phyloP scores from a whole-genome alignment of 1,139 yeast species.

The Suhomyces panamericanus region DNA sequence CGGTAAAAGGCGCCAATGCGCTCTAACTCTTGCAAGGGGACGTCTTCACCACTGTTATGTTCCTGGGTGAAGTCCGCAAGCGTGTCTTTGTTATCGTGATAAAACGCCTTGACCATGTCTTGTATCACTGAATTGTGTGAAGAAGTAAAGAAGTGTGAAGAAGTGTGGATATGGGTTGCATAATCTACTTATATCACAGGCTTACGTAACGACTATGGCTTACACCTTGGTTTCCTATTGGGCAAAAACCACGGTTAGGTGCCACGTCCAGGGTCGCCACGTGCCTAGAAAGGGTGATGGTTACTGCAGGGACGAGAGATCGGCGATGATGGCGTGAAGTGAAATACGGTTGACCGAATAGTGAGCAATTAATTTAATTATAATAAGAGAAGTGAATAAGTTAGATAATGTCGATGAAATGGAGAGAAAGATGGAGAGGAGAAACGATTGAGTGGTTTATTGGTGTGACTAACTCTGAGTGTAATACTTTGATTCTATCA shows the following conservation, averaged over 20 bases:
- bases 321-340: no score
- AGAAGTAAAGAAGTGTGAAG: no score
- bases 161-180: background rate
- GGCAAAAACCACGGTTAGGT: background rate
- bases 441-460: no score
- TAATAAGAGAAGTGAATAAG: no score
- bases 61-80: constrained; percentile 66
- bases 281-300: background rate
- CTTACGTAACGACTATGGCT: background rate
- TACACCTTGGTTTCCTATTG: background rate
- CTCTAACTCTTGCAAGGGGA: constrained; percentile 50
- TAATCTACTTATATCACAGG: background rate
- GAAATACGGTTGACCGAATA: no score
- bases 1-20: constrained; percentile 71
- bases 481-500: no score
- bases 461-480: no score
- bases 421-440: no score
- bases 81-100: constrained; percentile 66
- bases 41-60: constrained; percentile 69
- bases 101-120: constrained; percentile 56
- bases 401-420: no score
- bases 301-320: no score
- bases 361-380: no score
- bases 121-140: no score
- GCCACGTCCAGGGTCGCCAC: background rate